These are phyloP conservation scores for Turnera subulata DNA, from an alignment of 345 rosid genomes.

Conservation along the genomic window DNA sequence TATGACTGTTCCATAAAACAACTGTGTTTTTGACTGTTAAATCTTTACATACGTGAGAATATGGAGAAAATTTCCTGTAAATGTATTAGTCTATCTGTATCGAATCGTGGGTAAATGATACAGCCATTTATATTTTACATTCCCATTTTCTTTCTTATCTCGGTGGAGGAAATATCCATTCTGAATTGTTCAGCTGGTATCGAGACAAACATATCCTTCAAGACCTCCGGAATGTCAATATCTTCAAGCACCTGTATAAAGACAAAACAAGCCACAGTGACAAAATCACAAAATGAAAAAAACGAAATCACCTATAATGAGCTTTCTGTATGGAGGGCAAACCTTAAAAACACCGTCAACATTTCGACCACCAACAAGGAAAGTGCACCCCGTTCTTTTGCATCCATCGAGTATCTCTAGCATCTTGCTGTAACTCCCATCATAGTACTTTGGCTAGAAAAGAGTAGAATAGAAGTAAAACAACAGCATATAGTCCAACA, in stretches of 20 bases:
- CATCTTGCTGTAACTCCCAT: slow-evolving; percentile 62
- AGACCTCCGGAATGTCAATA: slow-evolving; percentile 60
- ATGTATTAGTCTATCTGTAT: not conserved
- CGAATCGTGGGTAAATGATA: not conserved
- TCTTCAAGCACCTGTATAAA: slow-evolving; percentile 71
- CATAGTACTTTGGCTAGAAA: slow-evolving; percentile 82
- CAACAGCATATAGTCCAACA: no score
- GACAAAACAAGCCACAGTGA: slow-evolving; percentile 5
- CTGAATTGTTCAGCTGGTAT: slow-evolving; percentile 65
- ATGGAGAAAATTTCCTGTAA: no score
- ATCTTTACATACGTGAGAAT: no score
- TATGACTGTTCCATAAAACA: not conserved
- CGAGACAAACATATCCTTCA: slow-evolving; percentile 64
- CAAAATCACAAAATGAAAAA: not conserved
- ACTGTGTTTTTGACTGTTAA: not conserved
- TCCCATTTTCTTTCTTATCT: slow-evolving; percentile 44
- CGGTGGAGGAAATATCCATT: slow-evolving; percentile 78
- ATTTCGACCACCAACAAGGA: slow-evolving; percentile 81
- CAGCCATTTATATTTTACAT: not conserved
- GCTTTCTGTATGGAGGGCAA: slow-evolving; percentile 6
- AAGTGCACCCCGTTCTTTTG: slow-evolving; percentile 72
- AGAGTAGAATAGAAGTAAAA: slow-evolving; percentile 5
- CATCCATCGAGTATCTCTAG: slow-evolving; percentile 59
- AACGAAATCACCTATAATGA: not conserved
- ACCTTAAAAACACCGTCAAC: slow-evolving; percentile 84